Conservation (phyloP, 345 rosid species). For the Erysimum cheiranthoides region DNA sequence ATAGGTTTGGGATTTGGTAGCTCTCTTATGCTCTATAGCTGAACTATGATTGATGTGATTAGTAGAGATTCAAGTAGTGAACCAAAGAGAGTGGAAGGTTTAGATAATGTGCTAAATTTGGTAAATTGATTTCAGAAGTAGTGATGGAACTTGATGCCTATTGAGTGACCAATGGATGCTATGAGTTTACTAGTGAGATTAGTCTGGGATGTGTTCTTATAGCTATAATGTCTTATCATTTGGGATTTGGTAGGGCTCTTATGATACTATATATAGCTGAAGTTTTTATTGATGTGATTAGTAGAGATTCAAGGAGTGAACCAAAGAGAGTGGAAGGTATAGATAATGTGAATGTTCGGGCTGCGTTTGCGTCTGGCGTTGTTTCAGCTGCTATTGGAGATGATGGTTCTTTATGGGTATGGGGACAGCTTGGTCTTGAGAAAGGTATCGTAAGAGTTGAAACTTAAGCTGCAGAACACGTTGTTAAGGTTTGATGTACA, state of each 20-base stretch:
- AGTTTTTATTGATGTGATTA: slow-evolving; percentile 24
- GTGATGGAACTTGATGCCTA: no score
- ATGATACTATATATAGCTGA: background rate
- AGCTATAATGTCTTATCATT: no score
- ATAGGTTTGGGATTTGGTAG: no score
- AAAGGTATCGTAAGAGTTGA: slow-evolving; percentile 59
- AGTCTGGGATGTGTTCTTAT: background rate
- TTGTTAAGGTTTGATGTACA: slow-evolving; percentile 70
- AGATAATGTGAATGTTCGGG: slow-evolving; percentile 56
- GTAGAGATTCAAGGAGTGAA: slow-evolving; percentile 63
- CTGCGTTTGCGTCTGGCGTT: slow-evolving; percentile 88
- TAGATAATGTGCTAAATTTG: no score
- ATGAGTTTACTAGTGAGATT: background rate
- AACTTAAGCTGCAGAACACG: slow-evolving; percentile 63
- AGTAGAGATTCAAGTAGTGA: no score
- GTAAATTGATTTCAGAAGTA: no score
- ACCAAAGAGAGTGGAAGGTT: no score
- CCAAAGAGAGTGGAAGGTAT: slow-evolving; percentile 75
- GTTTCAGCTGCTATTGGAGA: slow-evolving; percentile 75
- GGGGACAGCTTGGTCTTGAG: slow-evolving; percentile 99
- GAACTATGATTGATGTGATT: no score
- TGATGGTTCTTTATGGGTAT: slow-evolving; percentile 93
- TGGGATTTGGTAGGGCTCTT: background rate
- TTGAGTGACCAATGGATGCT: background rate
- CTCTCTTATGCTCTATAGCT: no score